These are phyloP conservation scores for Benincasa hispida DNA, from an alignment of 306 rosid species.

Conservation along the genomic window DNA sequence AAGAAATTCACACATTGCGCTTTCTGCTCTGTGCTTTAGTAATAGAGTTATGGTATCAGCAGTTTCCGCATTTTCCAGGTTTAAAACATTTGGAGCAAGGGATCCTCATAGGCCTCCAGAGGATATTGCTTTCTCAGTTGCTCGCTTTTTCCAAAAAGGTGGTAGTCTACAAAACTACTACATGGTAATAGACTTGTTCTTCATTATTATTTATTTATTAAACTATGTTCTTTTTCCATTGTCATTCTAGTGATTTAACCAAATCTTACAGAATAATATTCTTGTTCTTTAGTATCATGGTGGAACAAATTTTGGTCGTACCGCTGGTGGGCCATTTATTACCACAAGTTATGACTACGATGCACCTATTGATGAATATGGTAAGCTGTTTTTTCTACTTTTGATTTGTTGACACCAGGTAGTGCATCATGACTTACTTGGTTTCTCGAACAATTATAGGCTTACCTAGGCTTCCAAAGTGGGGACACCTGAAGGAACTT, in stretches of 20 bases:
- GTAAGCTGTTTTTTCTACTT: conserved; percentile 20
- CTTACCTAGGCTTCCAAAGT: conserved; percentile 80
- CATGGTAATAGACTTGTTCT: conserved; percentile 45
- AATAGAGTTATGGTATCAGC: conserved; percentile 1
- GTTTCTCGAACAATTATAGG: conserved; percentile 26
- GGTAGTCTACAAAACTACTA: conserved; percentile 86
- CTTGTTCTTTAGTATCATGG: conserved; percentile 63
- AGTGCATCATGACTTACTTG: neutral
- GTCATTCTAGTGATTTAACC: neutral
- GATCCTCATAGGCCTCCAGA: conserved; percentile 93
- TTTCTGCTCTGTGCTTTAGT: conserved; percentile 7
- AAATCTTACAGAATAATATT: conserved; percentile 6
- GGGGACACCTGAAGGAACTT: conserved; percentile 96
- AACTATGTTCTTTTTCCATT: neutral
- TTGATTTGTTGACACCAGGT: neutral
- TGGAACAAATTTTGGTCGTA: conserved; percentile 94
- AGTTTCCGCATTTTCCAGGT: conserved; percentile 40
- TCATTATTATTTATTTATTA: neutral
- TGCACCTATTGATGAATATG: conserved; percentile 94
- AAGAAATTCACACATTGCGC: neutral
- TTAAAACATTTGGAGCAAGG: conserved; percentile 83
- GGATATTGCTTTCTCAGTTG: conserved; percentile 84
- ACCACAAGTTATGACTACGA: conserved; percentile 97
- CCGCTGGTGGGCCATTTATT: conserved; percentile 94
- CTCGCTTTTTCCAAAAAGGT: conserved; percentile 95